phyloP scores from a whole-genome alignment of 306 rosid genomes.

The Glycyrrhiza uralensis region DNA sequence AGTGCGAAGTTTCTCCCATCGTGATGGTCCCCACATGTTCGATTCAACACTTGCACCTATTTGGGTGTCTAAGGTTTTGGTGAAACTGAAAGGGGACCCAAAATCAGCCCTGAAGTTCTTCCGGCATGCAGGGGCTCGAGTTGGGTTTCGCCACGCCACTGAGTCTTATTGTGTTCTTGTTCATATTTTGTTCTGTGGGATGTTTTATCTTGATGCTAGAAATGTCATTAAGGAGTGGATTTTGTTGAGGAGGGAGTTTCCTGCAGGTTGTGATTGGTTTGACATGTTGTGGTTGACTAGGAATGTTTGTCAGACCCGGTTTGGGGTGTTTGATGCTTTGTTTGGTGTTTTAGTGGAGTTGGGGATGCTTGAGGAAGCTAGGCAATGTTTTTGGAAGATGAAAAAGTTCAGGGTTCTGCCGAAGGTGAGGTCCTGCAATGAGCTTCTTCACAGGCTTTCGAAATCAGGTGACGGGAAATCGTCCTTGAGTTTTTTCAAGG shows the following conservation, averaged over 20 bases:
- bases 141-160: slow-evolving; percentile 51
- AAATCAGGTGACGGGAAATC: slow-evolving; percentile 53
- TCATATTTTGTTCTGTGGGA: slow-evolving; percentile 68
- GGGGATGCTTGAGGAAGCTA: slow-evolving; percentile 78
- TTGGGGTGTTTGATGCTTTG: slow-evolving; percentile 78
- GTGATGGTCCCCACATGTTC: slow-evolving; percentile 44
- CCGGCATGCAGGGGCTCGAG: slow-evolving; percentile 47
- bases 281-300: slow-evolving; percentile 76
- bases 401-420: slow-evolving; percentile 66
- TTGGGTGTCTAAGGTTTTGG: slow-evolving; percentile 61
- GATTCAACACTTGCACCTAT: slow-evolving; percentile 66
- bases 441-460: slow-evolving; percentile 65
- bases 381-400: slow-evolving; percentile 68
- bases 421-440: slow-evolving; percentile 79
- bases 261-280: slow-evolving; percentile 57
- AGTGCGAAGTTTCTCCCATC: slow-evolving; percentile 42
- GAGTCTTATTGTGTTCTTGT: slow-evolving; percentile 74
- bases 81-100: slow-evolving; percentile 61
- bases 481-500: slow-evolving; percentile 52
- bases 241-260: slow-evolving; percentile 48
- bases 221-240: slow-evolving; percentile 56
- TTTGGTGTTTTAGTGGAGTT: slow-evolving; percentile 84
- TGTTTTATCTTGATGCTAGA: slow-evolving; percentile 54
- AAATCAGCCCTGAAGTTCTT: slow-evolving; percentile 65
- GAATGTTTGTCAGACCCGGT: slow-evolving; percentile 53